Percentiles rank a stretch among this genome's conserved stretches.
Conservation (phyloP, 148 eudicot species). For the Rhododendron ferrugineum region DNA sequence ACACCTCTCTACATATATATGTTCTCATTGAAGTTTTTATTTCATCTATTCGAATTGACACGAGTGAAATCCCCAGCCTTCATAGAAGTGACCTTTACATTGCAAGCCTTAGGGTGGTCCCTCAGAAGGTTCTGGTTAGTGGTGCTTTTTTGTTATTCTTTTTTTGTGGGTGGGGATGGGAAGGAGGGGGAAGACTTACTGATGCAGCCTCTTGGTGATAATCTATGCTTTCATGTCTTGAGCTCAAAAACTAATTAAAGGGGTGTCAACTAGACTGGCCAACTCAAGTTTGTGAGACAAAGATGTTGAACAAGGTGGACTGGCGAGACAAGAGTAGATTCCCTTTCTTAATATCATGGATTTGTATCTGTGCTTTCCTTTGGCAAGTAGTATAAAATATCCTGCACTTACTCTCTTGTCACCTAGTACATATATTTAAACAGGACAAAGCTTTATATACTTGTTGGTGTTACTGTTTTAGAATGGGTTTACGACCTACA, state of each 20-base stretch:
- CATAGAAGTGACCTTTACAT: not conserved
- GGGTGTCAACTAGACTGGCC: not conserved
- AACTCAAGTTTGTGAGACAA: not conserved
- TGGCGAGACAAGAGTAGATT: not conserved
- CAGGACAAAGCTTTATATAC: constrained; percentile 11
- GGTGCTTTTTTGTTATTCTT: constrained; percentile 5
- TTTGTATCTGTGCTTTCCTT: not conserved
- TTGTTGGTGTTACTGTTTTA: constrained; percentile 27
- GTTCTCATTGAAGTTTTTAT: not conserved
- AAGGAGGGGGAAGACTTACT: not conserved
- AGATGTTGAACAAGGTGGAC: not conserved
- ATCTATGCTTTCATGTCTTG: not conserved
- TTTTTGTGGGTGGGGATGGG: not conserved
- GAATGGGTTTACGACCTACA: constrained; percentile 75
- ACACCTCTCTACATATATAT: not conserved
- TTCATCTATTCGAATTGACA: constrained; percentile 1
- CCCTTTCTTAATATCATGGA: not conserved
- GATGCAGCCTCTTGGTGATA: not conserved
- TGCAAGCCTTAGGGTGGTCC: not conserved
- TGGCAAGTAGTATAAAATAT: not conserved
- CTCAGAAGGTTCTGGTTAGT: not conserved
- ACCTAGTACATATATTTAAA: not conserved
- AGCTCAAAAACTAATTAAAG: not conserved
- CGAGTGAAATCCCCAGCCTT: not conserved
- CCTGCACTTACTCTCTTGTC: not conserved